These are phyloP conservation scores for Xerocomellus amylosporus DNA, from an alignment of 768 basidiomycete genomes.

Conservation along the genomic window DNA sequence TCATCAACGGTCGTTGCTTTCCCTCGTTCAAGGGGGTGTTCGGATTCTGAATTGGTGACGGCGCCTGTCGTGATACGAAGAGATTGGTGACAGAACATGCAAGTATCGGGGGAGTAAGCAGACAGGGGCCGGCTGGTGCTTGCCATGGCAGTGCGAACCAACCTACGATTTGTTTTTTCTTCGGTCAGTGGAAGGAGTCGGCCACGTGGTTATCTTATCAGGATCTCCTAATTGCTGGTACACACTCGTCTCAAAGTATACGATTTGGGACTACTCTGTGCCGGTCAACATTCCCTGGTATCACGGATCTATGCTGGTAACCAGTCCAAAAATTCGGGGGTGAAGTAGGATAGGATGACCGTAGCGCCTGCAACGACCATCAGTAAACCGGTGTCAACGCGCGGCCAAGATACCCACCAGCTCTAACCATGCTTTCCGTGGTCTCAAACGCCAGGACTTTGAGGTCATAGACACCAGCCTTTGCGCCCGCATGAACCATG, in stretches of 20 bases:
- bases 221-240: neutral
- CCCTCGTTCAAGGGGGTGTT: neutral
- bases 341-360: conserved; percentile 92
- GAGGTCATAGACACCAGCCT: conserved; percentile 90
- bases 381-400: neutral
- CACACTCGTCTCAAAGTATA: too few species aligned
- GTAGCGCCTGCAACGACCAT: conserved; percentile 68
- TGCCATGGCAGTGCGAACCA: neutral
- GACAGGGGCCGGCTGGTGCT: conserved; percentile 3
- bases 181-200: neutral
- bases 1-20: conserved; percentile 3
- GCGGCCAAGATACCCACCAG: conserved; percentile 53
- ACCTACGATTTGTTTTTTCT: neutral
- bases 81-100: conserved; percentile 23
- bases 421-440: conserved; percentile 86
- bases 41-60: conserved; percentile 4
- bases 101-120: conserved; percentile 21
- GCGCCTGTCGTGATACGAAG: conserved; percentile 12
- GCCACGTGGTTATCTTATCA: conserved; percentile 13
- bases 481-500: conserved; percentile 93
- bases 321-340: conserved; percentile 94
- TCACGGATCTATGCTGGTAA: conserved; percentile 36
- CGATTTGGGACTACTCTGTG: too few species aligned
- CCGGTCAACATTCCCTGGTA: too few species aligned
- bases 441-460: conserved; percentile 94